Percentiles rank a stretch among this genome's conserved stretches.
phyloP scores from a whole-genome alignment of 202 grass and related monocot genomes.

The Musa balbisiana region DNA sequence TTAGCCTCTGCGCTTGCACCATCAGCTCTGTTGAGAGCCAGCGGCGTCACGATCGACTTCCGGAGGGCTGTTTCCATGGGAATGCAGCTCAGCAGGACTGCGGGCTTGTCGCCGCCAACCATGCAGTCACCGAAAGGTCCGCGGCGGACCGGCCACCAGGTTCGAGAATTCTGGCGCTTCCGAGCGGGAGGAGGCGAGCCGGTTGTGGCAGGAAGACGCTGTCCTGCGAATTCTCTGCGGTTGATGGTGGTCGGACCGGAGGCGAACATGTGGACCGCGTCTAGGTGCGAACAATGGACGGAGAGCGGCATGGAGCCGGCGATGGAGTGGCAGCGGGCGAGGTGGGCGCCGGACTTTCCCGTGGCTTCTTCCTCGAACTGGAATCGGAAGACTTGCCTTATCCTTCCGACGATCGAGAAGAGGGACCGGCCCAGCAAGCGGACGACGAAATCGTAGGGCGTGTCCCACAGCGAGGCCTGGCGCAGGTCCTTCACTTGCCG shows the following conservation, averaged over 20 bases:
- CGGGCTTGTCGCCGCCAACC: constrained; percentile 30
- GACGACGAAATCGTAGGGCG: constrained; percentile 54
- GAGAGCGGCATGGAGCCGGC: constrained; percentile 11
- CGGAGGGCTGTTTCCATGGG: constrained; percentile 22
- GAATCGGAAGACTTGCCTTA: constrained; percentile 43
- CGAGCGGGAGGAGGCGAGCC: constrained; percentile 22
- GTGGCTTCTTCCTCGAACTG: not conserved
- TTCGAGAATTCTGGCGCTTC: constrained; percentile 34
- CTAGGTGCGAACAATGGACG: constrained; percentile 33
- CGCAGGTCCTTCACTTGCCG: constrained; percentile 63
- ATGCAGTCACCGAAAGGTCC: constrained; percentile 55
- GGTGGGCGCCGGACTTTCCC: not conserved
- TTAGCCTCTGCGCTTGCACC: not conserved
- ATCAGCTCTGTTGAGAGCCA: not conserved
- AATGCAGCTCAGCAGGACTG: constrained; percentile 31
- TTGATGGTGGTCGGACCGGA: not conserved
- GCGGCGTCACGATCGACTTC: constrained; percentile 26
- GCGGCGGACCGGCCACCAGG: constrained; percentile 40
- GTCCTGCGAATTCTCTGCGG: not conserved
- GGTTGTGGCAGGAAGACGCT: not conserved
- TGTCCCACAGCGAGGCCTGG: constrained; percentile 46
- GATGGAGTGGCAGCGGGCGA: constrained; percentile 44
- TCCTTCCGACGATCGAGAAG: constrained; percentile 54
- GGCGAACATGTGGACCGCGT: not conserved
- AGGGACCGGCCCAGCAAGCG: constrained; percentile 62